Base-by-base conservation (phyloP, 805 yeast genomes). In the Lipomyces spencermartinsiae region DNA sequence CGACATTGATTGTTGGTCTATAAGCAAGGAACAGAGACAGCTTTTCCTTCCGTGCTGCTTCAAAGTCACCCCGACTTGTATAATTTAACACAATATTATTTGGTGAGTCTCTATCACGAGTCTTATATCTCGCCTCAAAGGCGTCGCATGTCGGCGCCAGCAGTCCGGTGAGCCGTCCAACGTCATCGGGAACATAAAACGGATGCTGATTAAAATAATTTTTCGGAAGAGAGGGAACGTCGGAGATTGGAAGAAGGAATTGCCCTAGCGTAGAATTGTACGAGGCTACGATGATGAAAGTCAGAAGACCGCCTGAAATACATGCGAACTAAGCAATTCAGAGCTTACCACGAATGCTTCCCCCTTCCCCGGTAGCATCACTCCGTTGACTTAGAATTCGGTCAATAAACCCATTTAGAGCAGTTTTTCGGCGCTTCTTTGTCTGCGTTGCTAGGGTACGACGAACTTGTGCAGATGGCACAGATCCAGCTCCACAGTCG, bases 131-230 rank as follows among this genome's bases (percentile, higher is more conserved):
- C 8, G 29, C 29, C 43, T 64, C 67, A 33, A n/a, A 14, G 29
- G n/a, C 3, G 22, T 64, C 67, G 4, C 8, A 16, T 9, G 57
- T 12, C 2, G 66, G 65, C 16, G 63, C 62, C 8, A 65, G 43
- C n/a, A 65, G 35, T 31, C 59, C 65, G 0, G 37, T n/a, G 6
- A 65, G 56, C 25, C 51, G 51, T 4, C 66, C 61, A 4, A 59
- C 22, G 2, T 65, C 62, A 56, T 65, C 68, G 53, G 68, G 62
- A 4, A 39, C 22, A 57, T 65, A 65, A 39, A 57, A 65, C 16
- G 66, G 66, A 58, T 65, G 68, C 16, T 39, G 59, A 9, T 55
- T 37, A 37, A 34, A 64, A 35, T 39, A 33, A 12, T 16, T 22
- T 14, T 22, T 10, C 9, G 67, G 67, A 25, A 57, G 49, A 14